These are phyloP conservation scores for Cryptomeria japonica DNA, from an alignment of 75 land plant species.

Conservation along the genomic window DNA sequence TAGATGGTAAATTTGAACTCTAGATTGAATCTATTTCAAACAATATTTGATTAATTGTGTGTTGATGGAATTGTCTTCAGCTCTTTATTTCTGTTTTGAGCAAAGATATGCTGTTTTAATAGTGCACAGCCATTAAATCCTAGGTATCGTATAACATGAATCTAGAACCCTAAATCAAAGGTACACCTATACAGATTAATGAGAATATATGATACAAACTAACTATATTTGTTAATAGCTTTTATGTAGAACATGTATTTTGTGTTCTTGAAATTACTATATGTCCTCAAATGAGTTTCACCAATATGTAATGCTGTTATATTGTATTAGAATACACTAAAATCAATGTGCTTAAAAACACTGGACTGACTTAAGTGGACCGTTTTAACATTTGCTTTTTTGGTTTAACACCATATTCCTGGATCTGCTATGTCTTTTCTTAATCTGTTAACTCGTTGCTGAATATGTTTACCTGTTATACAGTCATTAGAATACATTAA, in stretches of 20 bases:
- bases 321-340: not conserved
- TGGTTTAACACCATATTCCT: not conserved
- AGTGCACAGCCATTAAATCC: not conserved
- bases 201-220: not conserved
- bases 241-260: not conserved
- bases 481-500: not conserved
- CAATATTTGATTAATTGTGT: not conserved
- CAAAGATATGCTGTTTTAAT: not conserved
- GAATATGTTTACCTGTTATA: not conserved
- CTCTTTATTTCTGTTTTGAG: not conserved
- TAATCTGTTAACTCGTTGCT: not conserved
- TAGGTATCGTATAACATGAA: not conserved
- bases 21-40: not conserved
- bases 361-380: too few relatives aligned
- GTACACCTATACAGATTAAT: not conserved
- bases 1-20: not conserved
- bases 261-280: not conserved
- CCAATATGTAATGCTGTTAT: not conserved
- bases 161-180: not conserved
- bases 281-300: not conserved
- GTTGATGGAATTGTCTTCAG: not conserved
- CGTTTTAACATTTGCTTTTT: too few relatives aligned
- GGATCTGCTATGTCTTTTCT: not conserved
- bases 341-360: not conserved
- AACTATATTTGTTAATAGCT: not conserved